phyloP scores from a whole-genome alignment of 2,329 filamentous ascomycete genomes.

The Didymella pinodella region DNA sequence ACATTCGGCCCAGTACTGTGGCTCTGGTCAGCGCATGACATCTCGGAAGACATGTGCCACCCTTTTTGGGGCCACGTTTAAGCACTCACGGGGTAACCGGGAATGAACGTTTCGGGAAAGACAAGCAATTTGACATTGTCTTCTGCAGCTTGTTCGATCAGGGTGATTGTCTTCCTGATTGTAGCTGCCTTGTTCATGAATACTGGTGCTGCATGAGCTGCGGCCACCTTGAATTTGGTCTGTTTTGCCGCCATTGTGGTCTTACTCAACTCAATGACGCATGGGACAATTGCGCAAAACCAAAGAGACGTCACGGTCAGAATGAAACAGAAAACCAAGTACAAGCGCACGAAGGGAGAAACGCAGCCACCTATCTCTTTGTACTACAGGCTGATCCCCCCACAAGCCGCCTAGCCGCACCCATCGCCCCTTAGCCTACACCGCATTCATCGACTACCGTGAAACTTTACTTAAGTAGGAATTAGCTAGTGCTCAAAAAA shows the following conservation, averaged over 20 bases:
- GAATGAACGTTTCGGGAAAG: slow-evolving; percentile 50
- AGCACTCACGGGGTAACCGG: slow-evolving; percentile 46
- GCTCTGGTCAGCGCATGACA: slow-evolving; percentile 20
- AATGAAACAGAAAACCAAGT: slow-evolving; percentile 1
- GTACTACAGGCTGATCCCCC: slow-evolving; percentile 11
- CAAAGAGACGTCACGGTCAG: slow-evolving; percentile 8
- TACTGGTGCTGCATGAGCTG: slow-evolving; percentile 48
- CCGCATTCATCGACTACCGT: slow-evolving; percentile 1
- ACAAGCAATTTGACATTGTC: slow-evolving; percentile 45
- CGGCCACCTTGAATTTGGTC: slow-evolving; percentile 48
- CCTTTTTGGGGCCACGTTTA: neutral
- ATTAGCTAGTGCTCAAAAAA: too few relatives aligned
- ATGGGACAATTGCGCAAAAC: slow-evolving; percentile 2
- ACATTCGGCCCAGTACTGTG: slow-evolving; percentile 48
- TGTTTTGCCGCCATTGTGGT: slow-evolving; percentile 30
- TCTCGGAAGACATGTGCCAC: slow-evolving; percentile 9
- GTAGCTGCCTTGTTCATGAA: slow-evolving; percentile 51
- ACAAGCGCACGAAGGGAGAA: slow-evolving; percentile 10
- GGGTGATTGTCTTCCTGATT: slow-evolving; percentile 41
- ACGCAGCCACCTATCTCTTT: slow-evolving; percentile 6
- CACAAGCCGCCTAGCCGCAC: slow-evolving; percentile 5
- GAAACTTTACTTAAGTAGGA: too few relatives aligned
- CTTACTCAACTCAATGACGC: neutral
- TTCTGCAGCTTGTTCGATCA: slow-evolving; percentile 46
- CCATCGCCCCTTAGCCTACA: slow-evolving; percentile 1